Percentiles rank a stretch among this genome's conserved stretches.
Conservation (phyloP, 2,329 filamentous ascomycete genomes). For the Aspergillus neoniger region DNA sequence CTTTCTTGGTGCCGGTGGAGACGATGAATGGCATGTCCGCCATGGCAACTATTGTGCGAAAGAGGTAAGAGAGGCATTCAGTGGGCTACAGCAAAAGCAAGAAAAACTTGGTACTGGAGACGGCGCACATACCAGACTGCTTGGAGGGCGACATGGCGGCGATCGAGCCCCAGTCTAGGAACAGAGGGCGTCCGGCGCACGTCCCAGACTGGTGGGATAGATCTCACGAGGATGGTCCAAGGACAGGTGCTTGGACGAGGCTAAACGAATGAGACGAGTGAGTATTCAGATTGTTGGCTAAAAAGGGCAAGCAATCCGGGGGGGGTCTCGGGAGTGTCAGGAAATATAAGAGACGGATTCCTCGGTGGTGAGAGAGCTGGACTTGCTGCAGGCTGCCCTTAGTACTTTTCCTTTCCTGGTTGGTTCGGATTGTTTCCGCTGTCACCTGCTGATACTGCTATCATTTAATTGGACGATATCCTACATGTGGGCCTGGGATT, state of each 20-base stretch:
- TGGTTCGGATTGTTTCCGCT: background rate
- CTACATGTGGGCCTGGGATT: background rate
- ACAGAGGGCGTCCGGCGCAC: background rate
- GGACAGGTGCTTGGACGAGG: background rate
- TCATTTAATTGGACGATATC: background rate
- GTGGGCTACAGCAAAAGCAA: background rate
- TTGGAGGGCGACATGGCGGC: background rate
- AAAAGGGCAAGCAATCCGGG: background rate
- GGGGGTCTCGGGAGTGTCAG: background rate
- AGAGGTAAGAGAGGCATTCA: background rate
- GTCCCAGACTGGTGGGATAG: background rate
- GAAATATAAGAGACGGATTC: background rate
- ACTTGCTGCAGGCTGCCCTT: background rate
- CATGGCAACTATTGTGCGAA: background rate
- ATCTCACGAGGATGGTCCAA: background rate
- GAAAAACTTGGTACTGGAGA: background rate
- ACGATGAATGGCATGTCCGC: constrained; percentile 7
- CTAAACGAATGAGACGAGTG: background rate
- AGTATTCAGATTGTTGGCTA: background rate
- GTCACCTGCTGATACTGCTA: background rate
- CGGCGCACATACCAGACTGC: background rate
- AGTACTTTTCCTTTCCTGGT: background rate
- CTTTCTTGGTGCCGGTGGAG: constrained; percentile 19
- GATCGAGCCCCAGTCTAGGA: background rate
- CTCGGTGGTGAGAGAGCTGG: background rate